These are phyloP conservation scores for Pisolithus microcarpus DNA, from an alignment of 768 basidiomycete species.

Conservation along the genomic window DNA sequence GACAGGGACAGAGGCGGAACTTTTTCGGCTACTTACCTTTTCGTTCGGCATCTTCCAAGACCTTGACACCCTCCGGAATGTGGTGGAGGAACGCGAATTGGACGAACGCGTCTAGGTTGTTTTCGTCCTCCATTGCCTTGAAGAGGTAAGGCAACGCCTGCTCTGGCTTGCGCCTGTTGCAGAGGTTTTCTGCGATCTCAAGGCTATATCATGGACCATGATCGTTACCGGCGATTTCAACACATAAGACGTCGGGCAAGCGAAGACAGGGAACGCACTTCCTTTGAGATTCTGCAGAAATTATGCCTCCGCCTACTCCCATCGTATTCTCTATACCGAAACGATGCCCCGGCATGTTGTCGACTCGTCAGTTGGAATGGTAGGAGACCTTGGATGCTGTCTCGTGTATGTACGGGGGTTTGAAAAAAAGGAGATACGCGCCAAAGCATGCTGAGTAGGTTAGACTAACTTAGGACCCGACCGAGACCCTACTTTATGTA, in stretches of 20 bases:
- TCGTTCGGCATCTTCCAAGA: slow-evolving; percentile 22
- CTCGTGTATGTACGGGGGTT: no score
- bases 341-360: slow-evolving; percentile 4
- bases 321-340: slow-evolving; percentile 16
- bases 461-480: no score
- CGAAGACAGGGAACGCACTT: slow-evolving; percentile 15
- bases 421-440: no score
- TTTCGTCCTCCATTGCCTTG: slow-evolving; percentile 33
- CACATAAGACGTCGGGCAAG: no score
- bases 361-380: no score
- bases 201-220: slow-evolving; percentile 17
- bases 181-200: slow-evolving; percentile 32
- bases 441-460: no score
- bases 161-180: slow-evolving; percentile 23
- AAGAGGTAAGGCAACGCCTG: slow-evolving; percentile 34
- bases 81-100: slow-evolving; percentile 30
- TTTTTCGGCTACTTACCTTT: slow-evolving; percentile 16
- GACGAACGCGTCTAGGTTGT: slow-evolving; percentile 36
- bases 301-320: slow-evolving; percentile 24
- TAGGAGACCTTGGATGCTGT: no score
- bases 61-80: slow-evolving; percentile 18
- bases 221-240: not conserved
- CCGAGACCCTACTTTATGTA: no score
- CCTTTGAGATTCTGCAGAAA: slow-evolving; percentile 22
- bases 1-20: not conserved